Evolutionary conservation across 208 protist species (phyloP), one percentile per base, ranked within the genome.

Genomic region (Dictyostelium gargantuum): DNA sequence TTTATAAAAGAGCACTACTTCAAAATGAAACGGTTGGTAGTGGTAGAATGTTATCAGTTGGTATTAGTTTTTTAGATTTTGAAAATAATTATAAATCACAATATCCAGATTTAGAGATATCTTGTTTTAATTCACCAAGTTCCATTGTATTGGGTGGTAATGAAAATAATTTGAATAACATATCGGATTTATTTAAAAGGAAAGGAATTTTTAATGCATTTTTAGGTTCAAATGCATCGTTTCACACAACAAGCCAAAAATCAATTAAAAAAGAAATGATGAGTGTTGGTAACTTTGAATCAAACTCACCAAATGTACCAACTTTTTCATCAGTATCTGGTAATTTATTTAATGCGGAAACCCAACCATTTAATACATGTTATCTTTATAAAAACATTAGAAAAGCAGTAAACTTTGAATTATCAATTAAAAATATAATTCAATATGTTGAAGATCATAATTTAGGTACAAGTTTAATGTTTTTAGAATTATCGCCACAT

Each of bases 401-500:
- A 10, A 11, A 73, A n/a, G 35, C 66, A 73, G 66, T 73, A 9
- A 17, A 17, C 2, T 75, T 75, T 6, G 8, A 1, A 8, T 19
- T 48, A 48, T 48, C 35, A 0, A 68, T 73, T 2, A 44, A 0
- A 26, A 73, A 73, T 26, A 38, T 73, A 23, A 19, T 32, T 23
- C 11, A 50, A n/a, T 13, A 75, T 50, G 13, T 75, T 29, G 35
- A 75, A n/a, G 21, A 26, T 0, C 46, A 75, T 32, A n/a, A 44
- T 32, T 6, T 32, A 11, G 40, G 40, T 26, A 75, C 46, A 8
- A 6, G n/a, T 50, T 32, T 48, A 1, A 73, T 21, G 44, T 73
- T 85, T 23, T 10, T 93, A 10, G 86, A 93, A 70, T 54, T 93
- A 35, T 3, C 70, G 35, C 40, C 70, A 21, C 40, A 50, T 75